A percentile compares a stretch with the other conserved stretches of the same genome.
These are phyloP conservation scores for Cladosporium sp. DNA, from an alignment of 2,329 filamentous ascomycete genomes.

Conservation along the genomic window DNA sequence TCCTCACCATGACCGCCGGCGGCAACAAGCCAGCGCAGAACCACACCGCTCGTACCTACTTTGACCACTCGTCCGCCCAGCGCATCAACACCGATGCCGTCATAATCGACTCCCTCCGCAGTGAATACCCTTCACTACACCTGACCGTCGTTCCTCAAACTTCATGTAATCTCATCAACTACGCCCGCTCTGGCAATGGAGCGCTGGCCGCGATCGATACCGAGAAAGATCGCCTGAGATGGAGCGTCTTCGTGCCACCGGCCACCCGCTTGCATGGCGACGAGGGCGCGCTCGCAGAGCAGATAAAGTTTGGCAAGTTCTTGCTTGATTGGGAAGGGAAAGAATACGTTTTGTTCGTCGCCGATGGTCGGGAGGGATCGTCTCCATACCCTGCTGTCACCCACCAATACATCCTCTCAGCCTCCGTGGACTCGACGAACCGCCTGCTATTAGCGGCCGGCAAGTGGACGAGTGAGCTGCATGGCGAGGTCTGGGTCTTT, in stretches of 20 bases:
- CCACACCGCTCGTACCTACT: constrained; percentile 37
- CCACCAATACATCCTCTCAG: constrained; percentile 43
- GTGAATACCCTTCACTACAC: constrained; percentile 43
- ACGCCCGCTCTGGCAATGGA: constrained; percentile 40
- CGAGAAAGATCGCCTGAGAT: constrained; percentile 36
- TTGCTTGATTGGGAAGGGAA: constrained; percentile 42
- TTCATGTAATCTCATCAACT: constrained; percentile 37
- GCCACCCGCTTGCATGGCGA: constrained; percentile 34
- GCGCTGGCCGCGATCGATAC: constrained; percentile 39
- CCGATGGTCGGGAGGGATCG: constrained; percentile 38
- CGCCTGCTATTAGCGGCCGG: constrained; percentile 54
- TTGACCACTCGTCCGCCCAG: constrained; percentile 41
- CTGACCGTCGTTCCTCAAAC: constrained; percentile 36
- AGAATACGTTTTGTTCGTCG: constrained; percentile 41
- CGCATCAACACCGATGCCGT: constrained; percentile 43
- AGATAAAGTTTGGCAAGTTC: constrained; percentile 42
- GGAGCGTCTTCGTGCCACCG: constrained; percentile 37
- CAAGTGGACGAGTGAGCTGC: constrained; percentile 53
- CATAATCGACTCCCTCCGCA: constrained; percentile 41
- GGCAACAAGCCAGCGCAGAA: constrained; percentile 23
- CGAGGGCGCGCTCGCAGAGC: constrained; percentile 35
- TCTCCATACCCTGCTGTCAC: constrained; percentile 30
- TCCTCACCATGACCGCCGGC: constrained; percentile 17
- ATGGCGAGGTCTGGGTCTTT: constrained; percentile 64
- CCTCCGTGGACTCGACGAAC: constrained; percentile 37